Conservation (phyloP, 495 filamentous ascomycete species). For the Oidiodendron maius region DNA sequence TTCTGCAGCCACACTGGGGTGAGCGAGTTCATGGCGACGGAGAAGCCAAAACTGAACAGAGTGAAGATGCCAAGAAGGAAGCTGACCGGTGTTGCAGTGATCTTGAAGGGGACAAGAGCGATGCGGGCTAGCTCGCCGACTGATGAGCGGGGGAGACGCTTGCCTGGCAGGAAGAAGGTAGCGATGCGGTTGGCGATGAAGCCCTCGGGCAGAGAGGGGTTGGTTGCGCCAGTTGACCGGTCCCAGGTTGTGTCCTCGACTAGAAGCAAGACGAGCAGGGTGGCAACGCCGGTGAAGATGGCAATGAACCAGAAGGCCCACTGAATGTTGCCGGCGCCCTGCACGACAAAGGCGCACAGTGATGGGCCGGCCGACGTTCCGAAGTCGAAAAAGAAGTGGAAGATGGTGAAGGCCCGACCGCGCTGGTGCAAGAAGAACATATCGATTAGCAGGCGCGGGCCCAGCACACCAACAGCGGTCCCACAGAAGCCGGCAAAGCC, state of each 20-base stretch:
- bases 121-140: constrained; percentile 24
- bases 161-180: constrained; percentile 37
- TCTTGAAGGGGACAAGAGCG: constrained; percentile 33
- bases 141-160: constrained; percentile 26
- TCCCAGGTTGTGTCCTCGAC: constrained; percentile 39
- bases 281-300: constrained; percentile 31
- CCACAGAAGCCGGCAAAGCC: constrained; percentile 36
- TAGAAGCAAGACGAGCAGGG: constrained; percentile 32
- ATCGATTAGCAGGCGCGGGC: constrained; percentile 34
- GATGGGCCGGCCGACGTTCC: constrained; percentile 38
- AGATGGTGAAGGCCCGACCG: constrained; percentile 33
- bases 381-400: constrained; percentile 35
- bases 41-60: constrained; percentile 40
- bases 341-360: constrained; percentile 41
- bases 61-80: constrained; percentile 39
- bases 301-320: constrained; percentile 51
- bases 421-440: constrained; percentile 40
- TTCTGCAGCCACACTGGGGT: constrained; percentile 37
- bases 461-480: constrained; percentile 33
- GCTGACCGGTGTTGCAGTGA: constrained; percentile 36
- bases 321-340: constrained; percentile 27
- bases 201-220: constrained; percentile 21
- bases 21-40: constrained; percentile 30
- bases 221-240: constrained; percentile 15
- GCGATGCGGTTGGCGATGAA: constrained; percentile 35